Base-by-base conservation (phyloP, 2,329 filamentous ascomycete genomes). In the Sporothrix schenckii region DNA sequence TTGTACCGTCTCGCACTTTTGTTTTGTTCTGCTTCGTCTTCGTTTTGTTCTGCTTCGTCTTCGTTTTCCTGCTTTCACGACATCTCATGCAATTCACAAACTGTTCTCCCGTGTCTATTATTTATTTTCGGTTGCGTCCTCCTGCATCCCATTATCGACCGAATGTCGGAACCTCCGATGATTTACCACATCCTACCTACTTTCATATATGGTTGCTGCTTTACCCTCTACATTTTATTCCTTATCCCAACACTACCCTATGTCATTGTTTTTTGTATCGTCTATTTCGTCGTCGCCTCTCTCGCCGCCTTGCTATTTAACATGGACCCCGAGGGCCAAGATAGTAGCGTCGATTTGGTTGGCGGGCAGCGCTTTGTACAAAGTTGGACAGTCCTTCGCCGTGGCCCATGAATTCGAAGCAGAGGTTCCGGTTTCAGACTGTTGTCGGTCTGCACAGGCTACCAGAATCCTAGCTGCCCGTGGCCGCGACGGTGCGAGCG, bases 231-330 rank as follows among this genome's bases (percentile, higher is more conserved):
- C 34, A 21, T 11, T 5, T n/a, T 65, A 19, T 50, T 13, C 16
- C 13, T 65, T 19, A n/a, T 50, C 44, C 61, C 61, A 14, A 6
- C 16, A 7, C 27, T 50, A 3, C 44, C 61, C 4, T 50, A 50
- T 44, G 14, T 50, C 7, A 21, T 65, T 50, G 7, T n/a, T 50
- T 65, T 65, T 14, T 49, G 61, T 14, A 65, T 65, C 61, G 9
- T 65, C 16, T 65, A 65, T 34, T 50, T 50, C 24, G 13, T 9
- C 16, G 9, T 34, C 14, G 44, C 44, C 6, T 19, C 44, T 19
- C 24, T 50, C 44, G 24, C 5, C 24, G 11, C 44, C 16, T 14
- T 16, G 47, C 19, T 30, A 2, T 34, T 50, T 5, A 24, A 13
- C 16, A 65, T 50, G 44, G 44, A 49, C 4, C 41, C 10, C 21